Evolutionary conservation across 371 early-diverging fungal genomes (phyloP).

Genomic region (Chytridium lagenaria): DNA sequence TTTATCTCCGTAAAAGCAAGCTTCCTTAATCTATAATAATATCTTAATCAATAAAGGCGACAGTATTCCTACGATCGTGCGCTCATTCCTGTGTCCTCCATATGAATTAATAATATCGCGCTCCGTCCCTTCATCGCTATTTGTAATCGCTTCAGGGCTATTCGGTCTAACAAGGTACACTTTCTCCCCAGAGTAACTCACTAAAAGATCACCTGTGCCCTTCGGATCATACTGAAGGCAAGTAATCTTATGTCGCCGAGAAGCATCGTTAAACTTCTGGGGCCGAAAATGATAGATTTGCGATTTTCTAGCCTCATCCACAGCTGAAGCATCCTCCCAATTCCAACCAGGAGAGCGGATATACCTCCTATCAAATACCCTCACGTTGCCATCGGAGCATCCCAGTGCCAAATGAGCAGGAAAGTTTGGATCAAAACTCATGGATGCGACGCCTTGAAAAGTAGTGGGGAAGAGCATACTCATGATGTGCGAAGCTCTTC

Average conservation of each 20-base stretch:
- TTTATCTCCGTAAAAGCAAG: conserved; percentile 75
- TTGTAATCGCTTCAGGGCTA: background rate
- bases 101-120: conserved; percentile 30
- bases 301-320: background rate
- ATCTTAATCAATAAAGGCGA: background rate
- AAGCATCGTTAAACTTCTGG: conserved; percentile 14
- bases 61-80: conserved; percentile 26
- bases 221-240: conserved; percentile 34
- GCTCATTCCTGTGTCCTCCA: conserved; percentile 30
- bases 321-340: background rate
- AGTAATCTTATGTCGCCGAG: conserved; percentile 27
- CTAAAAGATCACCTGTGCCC: conserved; percentile 31
- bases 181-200: conserved; percentile 27
- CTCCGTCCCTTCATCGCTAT: background rate
- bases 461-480: conserved; percentile 10
- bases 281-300: conserved; percentile 34
- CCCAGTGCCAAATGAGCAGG: conserved; percentile 36
- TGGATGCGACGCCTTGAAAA: conserved; percentile 25
- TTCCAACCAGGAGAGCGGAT: conserved; percentile 24
- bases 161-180: conserved; percentile 25
- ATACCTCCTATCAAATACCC: conserved; percentile 33
- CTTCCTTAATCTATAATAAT: conserved; percentile 69
- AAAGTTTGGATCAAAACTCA: conserved; percentile 32
- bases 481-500: background rate
- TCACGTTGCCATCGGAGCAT: conserved; percentile 36